Percentiles rank a stretch among this genome's conserved stretches.
Evolutionary conservation across 2,329 filamentous ascomycete genomes (phyloP).

Genomic region (Paradendryphiella salina): DNA sequence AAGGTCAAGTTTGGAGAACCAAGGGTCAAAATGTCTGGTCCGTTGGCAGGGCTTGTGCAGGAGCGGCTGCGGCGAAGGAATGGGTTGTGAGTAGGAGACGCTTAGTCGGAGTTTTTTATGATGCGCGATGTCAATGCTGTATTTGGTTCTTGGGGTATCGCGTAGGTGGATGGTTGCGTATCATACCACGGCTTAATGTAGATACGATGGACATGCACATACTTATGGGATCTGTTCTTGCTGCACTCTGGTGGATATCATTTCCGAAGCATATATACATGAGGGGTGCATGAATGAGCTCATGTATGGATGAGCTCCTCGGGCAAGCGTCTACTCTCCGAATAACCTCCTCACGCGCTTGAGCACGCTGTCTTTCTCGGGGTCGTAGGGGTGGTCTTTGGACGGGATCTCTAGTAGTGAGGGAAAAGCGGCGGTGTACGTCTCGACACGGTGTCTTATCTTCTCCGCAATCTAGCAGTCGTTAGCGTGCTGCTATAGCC

Average conservation of each 20-base stretch:
- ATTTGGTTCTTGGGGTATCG: slow-evolving; percentile 13
- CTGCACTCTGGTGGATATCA: neutral
- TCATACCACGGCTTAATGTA: slow-evolving; percentile 24
- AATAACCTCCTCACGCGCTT: slow-evolving; percentile 78
- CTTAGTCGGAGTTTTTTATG: slow-evolving; percentile 3
- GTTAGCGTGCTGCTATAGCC: slow-evolving; percentile 11
- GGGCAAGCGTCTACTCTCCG: slow-evolving; percentile 61
- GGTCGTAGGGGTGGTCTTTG: slow-evolving; percentile 98
- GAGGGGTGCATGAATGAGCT: neutral
- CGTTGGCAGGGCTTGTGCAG: slow-evolving; percentile 41
- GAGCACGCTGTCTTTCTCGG: slow-evolving; percentile 97
- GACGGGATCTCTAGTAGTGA: slow-evolving; percentile 94
- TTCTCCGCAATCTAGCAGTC: slow-evolving; percentile 77
- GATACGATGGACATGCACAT: slow-evolving; percentile 22
- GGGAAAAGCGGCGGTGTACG: slow-evolving; percentile 94
- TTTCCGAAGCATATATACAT: neutral
- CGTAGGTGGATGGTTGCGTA: neutral
- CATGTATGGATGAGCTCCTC: neutral
- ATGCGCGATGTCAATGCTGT: slow-evolving; percentile 26
- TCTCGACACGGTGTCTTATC: slow-evolving; percentile 88
- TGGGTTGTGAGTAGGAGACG: slow-evolving; percentile 32
- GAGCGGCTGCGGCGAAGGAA: slow-evolving; percentile 34
- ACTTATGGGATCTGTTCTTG: neutral
- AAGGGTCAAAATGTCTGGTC: slow-evolving; percentile 41
- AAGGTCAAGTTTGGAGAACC: slow-evolving; percentile 37